Conservation (phyloP, 2,329 filamentous ascomycete genomes). For the Daldinia sp. region DNA sequence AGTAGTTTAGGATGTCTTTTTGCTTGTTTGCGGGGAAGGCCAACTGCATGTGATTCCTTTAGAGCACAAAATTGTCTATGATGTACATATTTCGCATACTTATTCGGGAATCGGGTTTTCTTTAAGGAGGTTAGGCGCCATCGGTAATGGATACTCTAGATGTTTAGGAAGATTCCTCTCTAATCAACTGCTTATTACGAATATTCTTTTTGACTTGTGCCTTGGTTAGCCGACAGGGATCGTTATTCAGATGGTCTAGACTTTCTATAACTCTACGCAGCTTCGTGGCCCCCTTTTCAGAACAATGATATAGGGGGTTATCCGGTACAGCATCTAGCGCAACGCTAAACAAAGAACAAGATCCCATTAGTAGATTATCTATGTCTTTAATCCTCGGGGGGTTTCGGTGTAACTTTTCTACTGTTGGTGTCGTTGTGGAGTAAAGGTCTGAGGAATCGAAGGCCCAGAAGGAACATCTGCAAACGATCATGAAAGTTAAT, state of each 20-base stretch:
- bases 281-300: background rate
- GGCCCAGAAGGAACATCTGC: background rate
- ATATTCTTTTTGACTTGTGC: background rate
- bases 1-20: slow-evolving; percentile 21
- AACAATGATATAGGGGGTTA: too few relatives aligned
- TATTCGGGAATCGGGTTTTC: background rate
- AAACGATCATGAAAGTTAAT: background rate
- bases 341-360: background rate
- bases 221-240: background rate
- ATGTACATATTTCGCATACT: slow-evolving; percentile 15
- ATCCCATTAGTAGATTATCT: background rate
- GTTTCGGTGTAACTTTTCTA: too few relatives aligned
- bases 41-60: background rate
- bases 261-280: background rate
- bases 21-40: background rate
- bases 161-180: slow-evolving; percentile 15
- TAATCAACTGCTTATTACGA: background rate
- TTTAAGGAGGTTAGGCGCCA: background rate
- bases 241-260: background rate
- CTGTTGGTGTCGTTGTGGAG: background rate
- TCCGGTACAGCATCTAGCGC: background rate
- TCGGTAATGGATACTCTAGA: background rate
- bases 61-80: background rate
- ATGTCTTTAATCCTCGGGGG: too few relatives aligned
- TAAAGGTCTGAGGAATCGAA: background rate